Conservation (phyloP, 768 basidiomycete species). For the Suillus spraguei region DNA sequence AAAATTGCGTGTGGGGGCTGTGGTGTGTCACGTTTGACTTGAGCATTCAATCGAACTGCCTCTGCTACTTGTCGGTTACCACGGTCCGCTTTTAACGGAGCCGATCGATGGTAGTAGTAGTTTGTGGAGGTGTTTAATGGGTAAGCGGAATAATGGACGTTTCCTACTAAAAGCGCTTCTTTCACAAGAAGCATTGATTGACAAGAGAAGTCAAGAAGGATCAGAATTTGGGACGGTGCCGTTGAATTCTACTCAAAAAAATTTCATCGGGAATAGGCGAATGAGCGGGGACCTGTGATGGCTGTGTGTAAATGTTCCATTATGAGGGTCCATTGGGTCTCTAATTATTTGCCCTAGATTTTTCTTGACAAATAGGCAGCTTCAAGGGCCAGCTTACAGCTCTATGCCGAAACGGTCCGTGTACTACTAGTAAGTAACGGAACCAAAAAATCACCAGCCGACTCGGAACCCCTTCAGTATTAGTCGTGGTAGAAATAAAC, state of each 20-base stretch:
- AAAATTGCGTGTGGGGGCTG: conserved; percentile 12
- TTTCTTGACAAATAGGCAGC: conserved; percentile 19
- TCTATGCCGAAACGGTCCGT: too few relatives aligned
- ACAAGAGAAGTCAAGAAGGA: conserved; percentile 13
- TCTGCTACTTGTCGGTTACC: background rate
- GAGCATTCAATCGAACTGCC: background rate
- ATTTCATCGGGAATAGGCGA: conserved; percentile 41
- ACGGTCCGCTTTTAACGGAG: background rate
- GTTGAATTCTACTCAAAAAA: conserved; percentile 28
- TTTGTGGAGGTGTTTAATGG: background rate
- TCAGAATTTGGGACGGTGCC: conserved; percentile 23
- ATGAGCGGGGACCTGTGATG: conserved; percentile 38
- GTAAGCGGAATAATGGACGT: conserved; percentile 6
- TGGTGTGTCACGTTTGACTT: conserved; percentile 24
- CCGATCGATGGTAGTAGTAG: background rate
- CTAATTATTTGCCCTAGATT: conserved; percentile 10
- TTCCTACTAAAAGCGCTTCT: conserved; percentile 4
- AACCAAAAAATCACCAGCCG: conserved; percentile 32
- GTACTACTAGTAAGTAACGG: conserved; percentile 20
- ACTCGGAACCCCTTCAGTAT: conserved; percentile 38
- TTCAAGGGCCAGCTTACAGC: conserved; percentile 20
- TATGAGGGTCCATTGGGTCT: background rate
- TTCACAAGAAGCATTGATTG: conserved; percentile 17
- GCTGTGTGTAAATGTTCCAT: conserved; percentile 36
- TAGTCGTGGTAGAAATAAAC: conserved; percentile 35